These are phyloP conservation scores for Fusarium sp. DNA, from an alignment of 2,329 filamentous ascomycete species.

Conservation along the genomic window DNA sequence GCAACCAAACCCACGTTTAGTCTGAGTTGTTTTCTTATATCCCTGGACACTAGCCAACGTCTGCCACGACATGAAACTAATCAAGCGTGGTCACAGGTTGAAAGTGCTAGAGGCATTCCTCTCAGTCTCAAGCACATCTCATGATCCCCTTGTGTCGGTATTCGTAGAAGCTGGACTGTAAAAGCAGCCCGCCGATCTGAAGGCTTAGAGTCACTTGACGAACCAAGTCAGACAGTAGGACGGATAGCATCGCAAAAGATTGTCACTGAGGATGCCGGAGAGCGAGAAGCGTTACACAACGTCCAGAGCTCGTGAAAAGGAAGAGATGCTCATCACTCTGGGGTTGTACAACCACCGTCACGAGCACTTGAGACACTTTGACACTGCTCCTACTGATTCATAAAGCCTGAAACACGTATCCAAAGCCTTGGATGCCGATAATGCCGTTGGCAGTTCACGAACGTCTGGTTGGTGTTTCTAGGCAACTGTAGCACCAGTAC, in stretches of 20 bases:
- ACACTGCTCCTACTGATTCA: slow-evolving; percentile 13
- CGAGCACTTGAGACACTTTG: slow-evolving; percentile 27
- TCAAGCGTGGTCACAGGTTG: not conserved
- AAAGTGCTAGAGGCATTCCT: slow-evolving; percentile 5
- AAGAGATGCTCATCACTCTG: not conserved
- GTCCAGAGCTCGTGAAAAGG: slow-evolving; percentile 4
- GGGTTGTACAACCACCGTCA: slow-evolving; percentile 22
- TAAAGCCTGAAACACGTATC: slow-evolving; percentile 20
- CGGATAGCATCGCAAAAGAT: slow-evolving; percentile 9
- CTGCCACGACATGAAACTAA: slow-evolving; percentile 27
- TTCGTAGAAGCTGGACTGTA: not conserved
- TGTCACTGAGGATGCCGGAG: slow-evolving; percentile 9
- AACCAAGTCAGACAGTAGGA: not conserved
- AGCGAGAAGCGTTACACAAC: slow-evolving; percentile 18
- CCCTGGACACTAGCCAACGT: slow-evolving; percentile 14
- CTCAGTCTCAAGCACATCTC: slow-evolving; percentile 13
- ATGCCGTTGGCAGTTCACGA: slow-evolving; percentile 5
- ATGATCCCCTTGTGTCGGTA: not conserved
- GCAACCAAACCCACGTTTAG: slow-evolving; percentile 14
- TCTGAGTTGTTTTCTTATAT: slow-evolving; percentile 19
- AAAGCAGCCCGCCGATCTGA: slow-evolving; percentile 24
- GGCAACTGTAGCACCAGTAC: not conserved
- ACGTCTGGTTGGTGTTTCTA: slow-evolving; percentile 4
- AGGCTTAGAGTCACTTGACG: slow-evolving; percentile 10
- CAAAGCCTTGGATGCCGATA: slow-evolving; percentile 5